Base-by-base conservation (phyloP, 163 green algal species). In the Smithsoniella earleae region DNA sequence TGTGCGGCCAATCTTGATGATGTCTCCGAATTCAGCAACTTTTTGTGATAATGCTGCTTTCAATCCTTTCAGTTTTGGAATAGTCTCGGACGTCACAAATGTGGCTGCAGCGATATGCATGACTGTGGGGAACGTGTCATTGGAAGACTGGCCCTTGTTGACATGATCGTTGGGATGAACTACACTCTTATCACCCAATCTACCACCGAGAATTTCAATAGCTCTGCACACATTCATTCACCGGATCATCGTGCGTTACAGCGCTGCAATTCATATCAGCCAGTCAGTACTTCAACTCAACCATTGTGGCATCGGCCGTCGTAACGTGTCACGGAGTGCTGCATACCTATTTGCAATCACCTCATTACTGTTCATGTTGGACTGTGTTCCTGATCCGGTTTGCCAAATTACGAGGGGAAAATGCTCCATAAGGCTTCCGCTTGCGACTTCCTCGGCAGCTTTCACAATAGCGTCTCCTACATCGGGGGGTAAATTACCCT, bases 301-400 rank as follows among this genome's bases (percentile, higher is more conserved):
- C n/a, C n/a, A n/a, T n/a, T 54, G 2, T n/a, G n/a, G n/a, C n/a
- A n/a, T n/a, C n/a, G n/a, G n/a, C n/a, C n/a, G n/a, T n/a, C n/a
- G n/a, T 49, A 49, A 49, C 13, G 10, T 49, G 40, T 49, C 10
- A 22, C 10, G 40, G 40, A 13, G 40, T 22, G 31, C 8, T 18
- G 52, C 58, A 62, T 38, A 84, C 81, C 77, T 73, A 77, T 90
- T 92, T 46, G 83, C 85, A 69, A 92, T 91, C 30, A 95, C 90
- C 81, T 97, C 92, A 78, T 97, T 97, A 46, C 86, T 87, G 66
- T 97, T 97, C 92, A 97, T 97, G 86, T 97, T 96, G 80, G 80
- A 91, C 81, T 97, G 91, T 2, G 92, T 97, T 52, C 90, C 92
- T 43, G 81, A 90, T 36, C 92, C 92, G 10, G 84, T 96, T 82